Evolutionary conservation across 2,329 filamentous ascomycete species (phyloP).

Genomic region (Ceratocystis destructans): DNA sequence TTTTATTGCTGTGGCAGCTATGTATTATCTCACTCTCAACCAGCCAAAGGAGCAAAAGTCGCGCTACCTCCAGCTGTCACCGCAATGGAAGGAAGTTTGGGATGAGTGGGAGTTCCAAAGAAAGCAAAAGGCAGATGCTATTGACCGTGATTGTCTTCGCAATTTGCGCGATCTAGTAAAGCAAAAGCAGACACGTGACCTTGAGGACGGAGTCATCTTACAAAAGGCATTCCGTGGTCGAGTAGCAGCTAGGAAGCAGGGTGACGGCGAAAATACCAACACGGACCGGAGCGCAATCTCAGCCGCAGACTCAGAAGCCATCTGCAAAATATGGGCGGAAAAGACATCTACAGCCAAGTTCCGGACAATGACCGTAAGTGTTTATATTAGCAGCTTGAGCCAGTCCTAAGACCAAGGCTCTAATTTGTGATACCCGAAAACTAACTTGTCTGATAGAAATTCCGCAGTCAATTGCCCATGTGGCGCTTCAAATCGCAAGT

Average conservation of each 20-base stretch:
- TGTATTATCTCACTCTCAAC: constrained; percentile 70
- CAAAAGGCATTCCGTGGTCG: constrained; percentile 61
- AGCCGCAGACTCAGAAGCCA: constrained; percentile 33
- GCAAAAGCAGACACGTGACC: constrained; percentile 52
- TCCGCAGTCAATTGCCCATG: constrained; percentile 73
- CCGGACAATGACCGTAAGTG: constrained; percentile 58
- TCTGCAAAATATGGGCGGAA: constrained; percentile 45
- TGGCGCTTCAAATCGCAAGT: constrained; percentile 72
- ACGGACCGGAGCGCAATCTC: constrained; percentile 33
- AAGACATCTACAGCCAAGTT: constrained; percentile 48
- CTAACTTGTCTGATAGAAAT: constrained; percentile 29
- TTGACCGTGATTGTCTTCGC: constrained; percentile 55
- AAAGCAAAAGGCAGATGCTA: constrained; percentile 54
- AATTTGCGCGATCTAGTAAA: constrained; percentile 57
- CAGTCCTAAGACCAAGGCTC: too few relatives aligned
- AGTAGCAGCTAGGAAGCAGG: constrained; percentile 31
- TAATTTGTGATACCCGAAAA: not conserved
- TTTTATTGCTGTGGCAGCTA: constrained; percentile 64
- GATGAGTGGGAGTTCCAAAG: constrained; percentile 58
- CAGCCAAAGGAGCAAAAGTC: constrained; percentile 69
- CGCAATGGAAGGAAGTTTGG: constrained; percentile 76
- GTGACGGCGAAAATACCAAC: constrained; percentile 33
- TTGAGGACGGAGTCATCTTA: constrained; percentile 61
- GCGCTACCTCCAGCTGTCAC: constrained; percentile 60
- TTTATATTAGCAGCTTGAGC: too few relatives aligned